Percentiles rank a stretch among this genome's conserved stretches.
phyloP scores from a whole-genome alignment of 306 rosid genomes.

The Mimosa pudica region DNA sequence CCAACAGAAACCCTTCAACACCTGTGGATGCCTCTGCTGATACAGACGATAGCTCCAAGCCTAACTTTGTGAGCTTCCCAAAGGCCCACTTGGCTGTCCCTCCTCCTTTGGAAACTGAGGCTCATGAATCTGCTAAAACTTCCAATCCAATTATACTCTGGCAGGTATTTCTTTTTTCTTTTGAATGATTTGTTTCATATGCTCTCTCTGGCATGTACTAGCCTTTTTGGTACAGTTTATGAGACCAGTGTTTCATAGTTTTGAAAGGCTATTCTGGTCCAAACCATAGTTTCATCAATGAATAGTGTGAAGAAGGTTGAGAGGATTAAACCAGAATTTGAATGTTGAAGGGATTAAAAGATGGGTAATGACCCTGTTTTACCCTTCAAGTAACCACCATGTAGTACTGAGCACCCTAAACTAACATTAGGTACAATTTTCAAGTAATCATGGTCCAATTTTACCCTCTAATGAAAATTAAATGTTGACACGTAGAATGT shows the following conservation, averaged over 20 bases:
- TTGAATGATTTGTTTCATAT: neutral
- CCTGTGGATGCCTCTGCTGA: neutral
- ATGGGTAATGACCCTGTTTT: too few relatives aligned
- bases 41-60: conserved; percentile 25
- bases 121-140: conserved; percentile 56
- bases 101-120: conserved; percentile 55
- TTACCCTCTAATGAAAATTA: too few relatives aligned
- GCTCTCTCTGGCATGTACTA: neutral
- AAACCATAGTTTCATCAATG: too few relatives aligned
- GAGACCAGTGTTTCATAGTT: too few relatives aligned
- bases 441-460: too few relatives aligned
- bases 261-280: too few relatives aligned
- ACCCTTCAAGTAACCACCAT: too few relatives aligned
- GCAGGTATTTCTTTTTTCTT: conserved; percentile 56
- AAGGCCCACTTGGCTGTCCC: conserved; percentile 47
- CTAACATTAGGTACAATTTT: too few relatives aligned
- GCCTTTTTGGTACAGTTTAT: too few relatives aligned
- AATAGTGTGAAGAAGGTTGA: too few relatives aligned
- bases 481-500: too few relatives aligned
- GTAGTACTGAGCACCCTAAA: too few relatives aligned
- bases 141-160: conserved; percentile 73
- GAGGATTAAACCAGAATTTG: neutral
- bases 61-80: conserved; percentile 57
- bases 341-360: neutral
- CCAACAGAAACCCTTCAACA: conserved; percentile 30